These are phyloP conservation scores for Laetiporus sulphureus DNA, from an alignment of 1,284 basidiomycete genomes.

Conservation along the genomic window DNA sequence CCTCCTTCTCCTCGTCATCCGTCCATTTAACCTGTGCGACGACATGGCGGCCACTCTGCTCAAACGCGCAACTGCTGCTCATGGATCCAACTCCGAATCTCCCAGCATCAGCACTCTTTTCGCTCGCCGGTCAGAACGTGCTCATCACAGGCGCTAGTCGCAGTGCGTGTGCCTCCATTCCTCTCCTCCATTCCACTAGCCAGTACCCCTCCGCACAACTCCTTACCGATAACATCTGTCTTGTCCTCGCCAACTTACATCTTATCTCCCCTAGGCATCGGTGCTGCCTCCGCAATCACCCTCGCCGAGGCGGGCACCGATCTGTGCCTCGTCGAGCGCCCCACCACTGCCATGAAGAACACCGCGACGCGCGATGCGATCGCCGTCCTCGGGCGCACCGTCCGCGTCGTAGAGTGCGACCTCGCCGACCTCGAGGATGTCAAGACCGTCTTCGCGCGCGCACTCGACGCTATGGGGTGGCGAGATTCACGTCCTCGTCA, in stretches of 20 bases:
- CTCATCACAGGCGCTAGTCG: conserved; percentile 65
- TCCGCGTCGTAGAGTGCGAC: conserved; percentile 68
- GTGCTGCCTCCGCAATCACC: conserved; percentile 65
- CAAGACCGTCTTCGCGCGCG: conserved; percentile 56
- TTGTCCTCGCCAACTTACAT: too few relatives aligned
- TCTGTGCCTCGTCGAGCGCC: conserved; percentile 73
- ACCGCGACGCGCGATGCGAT: conserved; percentile 52
- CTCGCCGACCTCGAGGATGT: conserved; percentile 65
- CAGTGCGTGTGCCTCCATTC: conserved; percentile 21
- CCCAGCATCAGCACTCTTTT: conserved; percentile 50
- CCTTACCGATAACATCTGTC: too few relatives aligned
- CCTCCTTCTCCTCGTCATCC: conserved; percentile 6
- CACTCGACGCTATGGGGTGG: conserved; percentile 56
- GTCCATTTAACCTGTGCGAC: background rate
- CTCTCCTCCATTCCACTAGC: conserved; percentile 9
- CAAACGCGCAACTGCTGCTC: too few relatives aligned
- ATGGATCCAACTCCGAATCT: conserved; percentile 41
- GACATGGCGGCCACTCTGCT: background rate
- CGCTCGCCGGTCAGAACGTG: conserved; percentile 50
- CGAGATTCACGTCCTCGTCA: conserved; percentile 82
- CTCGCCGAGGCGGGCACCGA: conserved; percentile 78
- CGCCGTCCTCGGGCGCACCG: conserved; percentile 33
- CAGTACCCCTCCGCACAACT: too few relatives aligned
- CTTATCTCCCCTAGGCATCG: conserved; percentile 49
- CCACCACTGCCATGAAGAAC: conserved; percentile 36